A percentile compares a stretch with the other conserved stretches of the same genome.
Evolutionary conservation across 495 filamentous ascomycete species (phyloP).

Genomic region (Trichoderma virens): DNA sequence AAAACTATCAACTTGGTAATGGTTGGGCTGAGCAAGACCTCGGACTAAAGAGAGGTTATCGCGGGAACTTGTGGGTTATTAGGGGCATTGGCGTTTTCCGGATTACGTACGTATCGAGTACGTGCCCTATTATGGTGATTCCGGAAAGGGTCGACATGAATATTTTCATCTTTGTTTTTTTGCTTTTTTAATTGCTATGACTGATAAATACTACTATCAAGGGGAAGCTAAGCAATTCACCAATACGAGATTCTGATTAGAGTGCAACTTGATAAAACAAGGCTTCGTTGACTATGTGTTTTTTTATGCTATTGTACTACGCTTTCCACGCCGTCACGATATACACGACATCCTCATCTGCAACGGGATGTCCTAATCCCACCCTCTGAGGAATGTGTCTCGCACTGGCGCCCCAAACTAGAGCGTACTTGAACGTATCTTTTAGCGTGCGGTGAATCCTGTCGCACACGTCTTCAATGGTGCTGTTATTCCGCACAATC

Average conservation of each 20-base stretch:
- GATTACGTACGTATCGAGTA: neutral
- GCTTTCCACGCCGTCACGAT: constrained; percentile 77
- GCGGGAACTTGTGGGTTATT: neutral
- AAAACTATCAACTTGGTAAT: neutral
- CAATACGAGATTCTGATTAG: neutral
- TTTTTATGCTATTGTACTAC: constrained; percentile 17
- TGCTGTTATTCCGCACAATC: constrained; percentile 80
- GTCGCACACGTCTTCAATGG: constrained; percentile 96
- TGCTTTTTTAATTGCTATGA: neutral
- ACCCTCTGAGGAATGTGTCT: constrained; percentile 92
- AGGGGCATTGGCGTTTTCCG: neutral
- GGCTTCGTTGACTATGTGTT: neutral
- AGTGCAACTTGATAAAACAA: too few relatives aligned
- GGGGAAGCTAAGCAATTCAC: neutral
- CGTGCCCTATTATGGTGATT: neutral
- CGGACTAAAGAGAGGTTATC: neutral
- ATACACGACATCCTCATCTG: constrained; percentile 95
- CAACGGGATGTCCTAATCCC: constrained; percentile 75
- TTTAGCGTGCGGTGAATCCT: constrained; percentile 90
- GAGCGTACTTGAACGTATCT: constrained; percentile 97
- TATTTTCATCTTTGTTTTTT: neutral
- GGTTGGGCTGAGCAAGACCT: neutral
- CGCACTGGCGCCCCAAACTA: constrained; percentile 96
- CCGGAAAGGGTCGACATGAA: neutral
- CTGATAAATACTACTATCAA: neutral